Conservation (phyloP, 495 filamentous ascomycete species). For the Aspergillus indologenus region DNA sequence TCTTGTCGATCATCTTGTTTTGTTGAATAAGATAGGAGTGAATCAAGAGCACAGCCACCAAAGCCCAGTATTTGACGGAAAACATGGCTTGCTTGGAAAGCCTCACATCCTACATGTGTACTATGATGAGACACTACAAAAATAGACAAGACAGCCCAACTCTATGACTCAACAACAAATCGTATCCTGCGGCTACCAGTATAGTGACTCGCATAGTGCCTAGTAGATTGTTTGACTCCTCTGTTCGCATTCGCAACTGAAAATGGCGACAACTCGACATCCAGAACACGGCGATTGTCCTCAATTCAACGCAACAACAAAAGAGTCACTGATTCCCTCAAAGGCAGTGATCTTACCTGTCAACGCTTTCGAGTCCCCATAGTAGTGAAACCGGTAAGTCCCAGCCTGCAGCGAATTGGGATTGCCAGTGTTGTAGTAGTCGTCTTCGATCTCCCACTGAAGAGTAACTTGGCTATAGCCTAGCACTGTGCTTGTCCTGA, state of each 20-base stretch:
- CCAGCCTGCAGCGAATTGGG: conserved; percentile 50
- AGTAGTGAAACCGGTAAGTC: conserved; percentile 79
- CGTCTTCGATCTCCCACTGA: conserved; percentile 72
- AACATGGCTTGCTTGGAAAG: neutral
- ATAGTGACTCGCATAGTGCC: no score
- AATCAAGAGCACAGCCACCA: neutral
- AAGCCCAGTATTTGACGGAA: neutral
- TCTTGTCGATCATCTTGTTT: neutral
- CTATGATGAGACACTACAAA: neutral
- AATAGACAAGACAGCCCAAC: neutral
- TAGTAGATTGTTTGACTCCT: neutral
- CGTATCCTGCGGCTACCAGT: no score
- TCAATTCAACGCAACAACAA: conserved; percentile 44
- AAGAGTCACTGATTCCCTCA: conserved; percentile 68
- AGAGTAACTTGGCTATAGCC: conserved; percentile 78
- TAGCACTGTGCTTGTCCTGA: conserved; percentile 63
- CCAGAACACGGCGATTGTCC: neutral
- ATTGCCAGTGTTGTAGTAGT: conserved; percentile 39
- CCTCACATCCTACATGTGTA: neutral
- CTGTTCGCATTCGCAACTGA: neutral
- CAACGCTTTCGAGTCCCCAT: conserved; percentile 73
- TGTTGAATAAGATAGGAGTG: neutral
- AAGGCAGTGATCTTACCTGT: conserved; percentile 68
- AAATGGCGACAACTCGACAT: neutral
- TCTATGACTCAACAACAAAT: neutral